A percentile compares a stretch with the other conserved stretches of the same genome.
phyloP scores from a whole-genome alignment of 1,139 yeast species.

The Kurtzmaniella quercitrusa region DNA sequence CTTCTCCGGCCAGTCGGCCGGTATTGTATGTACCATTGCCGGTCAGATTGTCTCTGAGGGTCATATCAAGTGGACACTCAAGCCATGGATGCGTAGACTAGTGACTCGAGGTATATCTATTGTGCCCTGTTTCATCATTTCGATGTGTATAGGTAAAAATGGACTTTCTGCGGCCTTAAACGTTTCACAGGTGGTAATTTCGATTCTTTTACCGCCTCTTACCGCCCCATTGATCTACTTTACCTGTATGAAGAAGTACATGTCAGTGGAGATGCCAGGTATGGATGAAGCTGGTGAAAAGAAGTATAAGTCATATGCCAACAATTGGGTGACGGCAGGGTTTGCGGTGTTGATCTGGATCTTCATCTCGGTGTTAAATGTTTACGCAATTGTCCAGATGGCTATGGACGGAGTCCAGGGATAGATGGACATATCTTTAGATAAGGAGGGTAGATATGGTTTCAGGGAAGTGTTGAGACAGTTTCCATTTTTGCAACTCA shows the following conservation, averaged over 20 bases:
- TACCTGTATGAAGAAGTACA: conserved; percentile 58
- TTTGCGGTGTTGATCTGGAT: conserved; percentile 55
- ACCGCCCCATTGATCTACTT: conserved; percentile 77
- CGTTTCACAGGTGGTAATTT: conserved; percentile 72
- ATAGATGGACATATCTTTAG: too few species aligned
- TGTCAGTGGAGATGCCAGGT: conserved; percentile 45
- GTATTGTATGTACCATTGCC: conserved; percentile 82
- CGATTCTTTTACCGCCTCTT: conserved; percentile 67
- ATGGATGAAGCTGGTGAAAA: conserved; percentile 10
- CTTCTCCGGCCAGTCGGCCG: conserved; percentile 78
- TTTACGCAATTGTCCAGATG: conserved; percentile 66
- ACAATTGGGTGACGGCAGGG: conserved; percentile 53
- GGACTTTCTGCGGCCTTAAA: conserved; percentile 66
- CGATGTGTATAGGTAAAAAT: conserved; percentile 55
- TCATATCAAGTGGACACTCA: conserved; percentile 67
- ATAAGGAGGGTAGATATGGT: too few species aligned
- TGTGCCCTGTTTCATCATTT: conserved; percentile 65
- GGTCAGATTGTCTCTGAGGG: conserved; percentile 87
- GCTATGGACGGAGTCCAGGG: conserved; percentile 39
- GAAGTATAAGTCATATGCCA: conserved; percentile 48
- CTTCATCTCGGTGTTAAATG: conserved; percentile 58
- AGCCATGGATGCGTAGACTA: conserved; percentile 74
- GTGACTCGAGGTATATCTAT: conserved; percentile 69
- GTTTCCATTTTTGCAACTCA: too few species aligned
- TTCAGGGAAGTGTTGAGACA: too few species aligned